Percentiles rank a stretch among this genome's conserved stretches.
phyloP scores from a whole-genome alignment of 2,329 filamentous ascomycete genomes.

The Colletotrichum paranaense region DNA sequence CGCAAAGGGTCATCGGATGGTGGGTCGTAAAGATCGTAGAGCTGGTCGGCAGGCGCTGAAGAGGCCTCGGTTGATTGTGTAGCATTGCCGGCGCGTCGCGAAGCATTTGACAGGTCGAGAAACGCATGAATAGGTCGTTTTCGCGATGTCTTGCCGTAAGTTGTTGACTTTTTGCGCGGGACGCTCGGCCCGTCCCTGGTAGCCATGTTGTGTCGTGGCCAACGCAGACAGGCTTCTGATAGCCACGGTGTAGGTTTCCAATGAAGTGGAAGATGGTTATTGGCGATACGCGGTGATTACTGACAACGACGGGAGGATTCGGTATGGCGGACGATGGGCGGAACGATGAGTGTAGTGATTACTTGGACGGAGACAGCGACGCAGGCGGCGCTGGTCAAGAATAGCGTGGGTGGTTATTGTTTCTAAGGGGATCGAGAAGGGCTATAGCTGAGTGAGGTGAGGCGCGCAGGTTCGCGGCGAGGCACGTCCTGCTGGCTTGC shows the following conservation, averaged over 20 bases:
- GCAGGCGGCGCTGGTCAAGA: not conserved
- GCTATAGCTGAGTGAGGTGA: not conserved
- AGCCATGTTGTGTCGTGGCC: constrained; percentile 23
- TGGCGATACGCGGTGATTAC: not conserved
- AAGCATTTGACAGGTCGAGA: constrained; percentile 23
- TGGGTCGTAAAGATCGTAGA: constrained; percentile 22
- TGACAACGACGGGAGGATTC: not conserved
- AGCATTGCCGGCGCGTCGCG: constrained; percentile 11
- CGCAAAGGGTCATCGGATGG: constrained; percentile 16
- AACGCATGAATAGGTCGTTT: constrained; percentile 34
- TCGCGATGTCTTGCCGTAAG: constrained; percentile 36
- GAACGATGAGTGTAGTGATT: not conserved
- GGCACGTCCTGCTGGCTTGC: not conserved
- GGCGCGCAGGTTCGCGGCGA: not conserved
- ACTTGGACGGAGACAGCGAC: not conserved
- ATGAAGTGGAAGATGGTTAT: not conserved
- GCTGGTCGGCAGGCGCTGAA: not conserved
- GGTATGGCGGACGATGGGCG: not conserved
- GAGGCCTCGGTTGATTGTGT: not conserved
- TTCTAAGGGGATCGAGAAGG: not conserved
- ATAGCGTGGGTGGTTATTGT: constrained; percentile 6
- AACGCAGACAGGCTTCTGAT: not conserved
- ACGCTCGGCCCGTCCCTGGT: constrained; percentile 28
- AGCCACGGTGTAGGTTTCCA: not conserved
- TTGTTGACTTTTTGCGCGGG: constrained; percentile 33